These are phyloP conservation scores for Astrocystis sublimbata DNA, from an alignment of 495 filamentous ascomycete species.

Conservation along the genomic window DNA sequence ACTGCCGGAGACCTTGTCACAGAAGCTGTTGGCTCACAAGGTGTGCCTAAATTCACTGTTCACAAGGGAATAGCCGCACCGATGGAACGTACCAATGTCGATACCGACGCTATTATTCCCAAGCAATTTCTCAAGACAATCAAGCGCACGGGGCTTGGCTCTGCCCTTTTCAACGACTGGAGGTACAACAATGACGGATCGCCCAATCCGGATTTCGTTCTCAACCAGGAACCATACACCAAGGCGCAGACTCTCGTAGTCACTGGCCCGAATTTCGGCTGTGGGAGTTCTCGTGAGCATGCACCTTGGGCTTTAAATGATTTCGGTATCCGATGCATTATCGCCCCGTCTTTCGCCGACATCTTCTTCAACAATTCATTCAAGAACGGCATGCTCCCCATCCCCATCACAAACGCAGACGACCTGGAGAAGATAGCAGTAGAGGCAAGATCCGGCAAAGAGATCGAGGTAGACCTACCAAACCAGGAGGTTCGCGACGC, in stretches of 20 bases:
- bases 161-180: slow-evolving; percentile 81
- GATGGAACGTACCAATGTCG: slow-evolving; percentile 84
- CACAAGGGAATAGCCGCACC: slow-evolving; percentile 88
- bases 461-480: slow-evolving; percentile 88
- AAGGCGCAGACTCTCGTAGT: slow-evolving; percentile 87
- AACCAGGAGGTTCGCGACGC: slow-evolving; percentile 81
- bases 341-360: slow-evolving; percentile 90
- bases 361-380: slow-evolving; percentile 99
- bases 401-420: slow-evolving; percentile 67
- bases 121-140: slow-evolving; percentile 99
- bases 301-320: slow-evolving; percentile 96
- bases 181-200: slow-evolving; percentile 71
- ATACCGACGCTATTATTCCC: slow-evolving; percentile 98
- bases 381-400: slow-evolving; percentile 98
- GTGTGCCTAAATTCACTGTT: slow-evolving; percentile 77
- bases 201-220: slow-evolving; percentile 78
- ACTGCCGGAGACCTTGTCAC: slow-evolving; percentile 59
- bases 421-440: slow-evolving; percentile 70
- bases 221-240: slow-evolving; percentile 89
- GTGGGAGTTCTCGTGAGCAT: slow-evolving; percentile 90
- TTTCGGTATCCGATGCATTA: slow-evolving; percentile 92
- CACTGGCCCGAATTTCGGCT: slow-evolving; percentile 94
- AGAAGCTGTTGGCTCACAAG: slow-evolving; percentile 53
- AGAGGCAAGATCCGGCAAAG: slow-evolving; percentile 78
- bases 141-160: slow-evolving; percentile 91